phyloP scores from a whole-genome alignment of 2,329 filamentous ascomycete species.

The Zasmidium citrigriseum region DNA sequence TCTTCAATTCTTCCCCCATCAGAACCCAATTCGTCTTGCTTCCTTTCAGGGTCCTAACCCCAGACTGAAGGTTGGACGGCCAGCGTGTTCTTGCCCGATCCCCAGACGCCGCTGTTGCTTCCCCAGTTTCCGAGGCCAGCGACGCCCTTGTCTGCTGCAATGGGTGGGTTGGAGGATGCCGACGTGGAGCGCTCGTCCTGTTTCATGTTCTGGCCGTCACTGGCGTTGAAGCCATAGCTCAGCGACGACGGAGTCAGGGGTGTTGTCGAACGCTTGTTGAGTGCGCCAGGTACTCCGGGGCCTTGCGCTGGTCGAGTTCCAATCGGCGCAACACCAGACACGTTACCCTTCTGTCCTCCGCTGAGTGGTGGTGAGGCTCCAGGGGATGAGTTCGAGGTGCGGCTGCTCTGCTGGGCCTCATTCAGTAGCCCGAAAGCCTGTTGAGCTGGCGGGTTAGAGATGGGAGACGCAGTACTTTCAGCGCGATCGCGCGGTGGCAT shows the following conservation, averaged over 20 bases:
- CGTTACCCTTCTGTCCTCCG: conserved; percentile 60
- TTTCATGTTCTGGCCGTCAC: conserved; percentile 54
- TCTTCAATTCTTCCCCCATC: not conserved
- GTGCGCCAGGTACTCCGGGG: conserved; percentile 57
- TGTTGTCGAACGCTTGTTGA: conserved; percentile 83
- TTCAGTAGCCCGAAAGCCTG: conserved; percentile 44
- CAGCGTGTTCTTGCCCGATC: conserved; percentile 70
- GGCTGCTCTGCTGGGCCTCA: conserved; percentile 64
- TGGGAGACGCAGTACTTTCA: conserved; percentile 80
- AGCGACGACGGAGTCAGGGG: conserved; percentile 82
- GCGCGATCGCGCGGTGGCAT: conserved; percentile 50
- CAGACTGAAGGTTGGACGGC: conserved; percentile 92
- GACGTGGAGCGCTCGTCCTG: conserved; percentile 59
- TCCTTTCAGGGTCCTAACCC: conserved; percentile 60
- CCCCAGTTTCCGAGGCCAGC: conserved; percentile 66
- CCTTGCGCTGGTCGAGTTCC: conserved; percentile 78
- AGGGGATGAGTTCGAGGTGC: conserved; percentile 84
- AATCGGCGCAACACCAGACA: conserved; percentile 79
- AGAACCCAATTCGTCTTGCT: not conserved
- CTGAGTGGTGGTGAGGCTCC: conserved; percentile 73
- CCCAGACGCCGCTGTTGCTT: conserved; percentile 80
- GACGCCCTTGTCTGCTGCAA: conserved; percentile 45
- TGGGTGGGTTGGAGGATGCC: conserved; percentile 58
- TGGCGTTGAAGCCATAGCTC: conserved; percentile 65
- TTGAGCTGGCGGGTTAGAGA: conserved; percentile 60